These are phyloP conservation scores for Leishmania tarentolae DNA, from an alignment of 208 protist genomes.

Conservation along the genomic window DNA sequence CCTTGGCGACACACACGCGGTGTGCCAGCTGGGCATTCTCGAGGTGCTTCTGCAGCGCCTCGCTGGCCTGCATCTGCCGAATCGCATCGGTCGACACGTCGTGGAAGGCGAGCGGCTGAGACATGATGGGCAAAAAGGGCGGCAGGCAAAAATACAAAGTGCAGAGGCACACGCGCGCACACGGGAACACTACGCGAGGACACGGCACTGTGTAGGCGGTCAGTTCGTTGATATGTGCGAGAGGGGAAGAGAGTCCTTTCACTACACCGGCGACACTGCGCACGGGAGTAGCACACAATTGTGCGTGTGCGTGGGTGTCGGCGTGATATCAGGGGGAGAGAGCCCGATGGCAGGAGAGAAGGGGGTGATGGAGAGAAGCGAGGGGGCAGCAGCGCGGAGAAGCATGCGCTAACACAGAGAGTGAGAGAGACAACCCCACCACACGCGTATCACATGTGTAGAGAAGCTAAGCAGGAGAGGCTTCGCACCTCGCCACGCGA, in stretches of 20 bases:
- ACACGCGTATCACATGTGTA: not conserved
- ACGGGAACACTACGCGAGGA: not conserved
- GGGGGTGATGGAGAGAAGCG: not conserved
- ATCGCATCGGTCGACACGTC: slow-evolving; percentile 84
- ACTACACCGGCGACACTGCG: not conserved
- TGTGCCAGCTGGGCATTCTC: slow-evolving; percentile 90
- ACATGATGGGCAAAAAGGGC: slow-evolving; percentile 34
- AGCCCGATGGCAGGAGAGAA: not conserved
- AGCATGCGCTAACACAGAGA: not conserved
- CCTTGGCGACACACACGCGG: slow-evolving; percentile 87
- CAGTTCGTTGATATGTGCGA: not conserved
- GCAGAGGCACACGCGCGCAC: not conserved
- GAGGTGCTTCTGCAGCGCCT: slow-evolving; percentile 87
- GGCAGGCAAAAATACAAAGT: not conserved
- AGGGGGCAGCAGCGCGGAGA: not conserved
- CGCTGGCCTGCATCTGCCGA: slow-evolving; percentile 66
- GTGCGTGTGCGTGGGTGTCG: not conserved
- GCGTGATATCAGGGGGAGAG: not conserved
- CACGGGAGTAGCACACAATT: not conserved
- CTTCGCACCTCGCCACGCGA: not conserved
- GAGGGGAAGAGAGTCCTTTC: not conserved
- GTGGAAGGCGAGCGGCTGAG: slow-evolving; percentile 66
- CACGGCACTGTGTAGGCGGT: not conserved
- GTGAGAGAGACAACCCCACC: not conserved
- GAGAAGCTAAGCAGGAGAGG: not conserved